Percentiles rank a stretch among this genome's conserved stretches.
Conservation (phyloP, 106 monocot genomes). For the Chionographis japonica region DNA sequence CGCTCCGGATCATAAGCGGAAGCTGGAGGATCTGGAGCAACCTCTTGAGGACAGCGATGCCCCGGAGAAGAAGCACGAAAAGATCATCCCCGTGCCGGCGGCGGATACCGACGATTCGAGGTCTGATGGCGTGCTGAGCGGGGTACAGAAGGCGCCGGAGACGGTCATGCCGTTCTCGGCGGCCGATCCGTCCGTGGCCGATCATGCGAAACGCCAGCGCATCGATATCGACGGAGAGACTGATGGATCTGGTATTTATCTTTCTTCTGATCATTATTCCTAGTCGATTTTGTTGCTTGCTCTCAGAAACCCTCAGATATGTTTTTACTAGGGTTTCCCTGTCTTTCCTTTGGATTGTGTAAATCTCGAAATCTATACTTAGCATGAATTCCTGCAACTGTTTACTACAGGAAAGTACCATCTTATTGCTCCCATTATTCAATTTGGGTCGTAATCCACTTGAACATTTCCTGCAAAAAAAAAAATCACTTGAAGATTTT, state of each 20-base stretch:
- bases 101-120: background rate
- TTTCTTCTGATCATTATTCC: background rate
- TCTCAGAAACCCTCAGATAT: background rate
- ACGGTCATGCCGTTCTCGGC: too few relatives aligned
- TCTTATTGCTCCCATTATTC: too few relatives aligned
- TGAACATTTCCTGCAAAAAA: too few relatives aligned
- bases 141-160: background rate
- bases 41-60: background rate
- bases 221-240: background rate
- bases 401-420: too few relatives aligned
- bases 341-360: background rate
- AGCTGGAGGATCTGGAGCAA: background rate
- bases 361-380: too few relatives aligned
- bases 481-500: too few relatives aligned
- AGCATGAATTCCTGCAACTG: too few relatives aligned
- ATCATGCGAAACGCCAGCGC: background rate
- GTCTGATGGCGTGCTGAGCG: background rate
- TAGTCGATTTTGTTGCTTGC: background rate
- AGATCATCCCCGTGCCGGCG: background rate
- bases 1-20: background rate
- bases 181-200: too few relatives aligned
- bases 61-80: background rate
- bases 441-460: too few relatives aligned
- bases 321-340: background rate
- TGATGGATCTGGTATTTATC: background rate